These are phyloP conservation scores for Ajuga reptans DNA, from an alignment of 305 asterid species.

Conservation along the genomic window DNA sequence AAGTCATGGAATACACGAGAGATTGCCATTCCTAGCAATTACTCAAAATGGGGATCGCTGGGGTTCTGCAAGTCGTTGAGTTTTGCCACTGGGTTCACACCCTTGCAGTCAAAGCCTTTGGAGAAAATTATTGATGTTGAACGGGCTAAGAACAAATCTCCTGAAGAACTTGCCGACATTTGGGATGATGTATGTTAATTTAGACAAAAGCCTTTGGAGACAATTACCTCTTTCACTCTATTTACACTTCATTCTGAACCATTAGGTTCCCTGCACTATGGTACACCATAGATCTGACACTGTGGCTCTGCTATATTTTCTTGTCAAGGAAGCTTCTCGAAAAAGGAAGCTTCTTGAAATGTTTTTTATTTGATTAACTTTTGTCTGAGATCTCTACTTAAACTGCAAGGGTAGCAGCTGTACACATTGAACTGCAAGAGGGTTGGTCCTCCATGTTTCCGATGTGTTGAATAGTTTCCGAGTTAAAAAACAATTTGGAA, in stretches of 20 bases:
- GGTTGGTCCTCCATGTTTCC: neutral
- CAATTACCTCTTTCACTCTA: neutral
- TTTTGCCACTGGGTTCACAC: conserved; percentile 70
- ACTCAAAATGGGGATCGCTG: conserved; percentile 35
- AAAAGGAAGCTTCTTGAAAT: neutral
- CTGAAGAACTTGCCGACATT: conserved; percentile 70
- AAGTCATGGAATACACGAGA: conserved; percentile 26
- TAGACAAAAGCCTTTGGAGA: neutral
- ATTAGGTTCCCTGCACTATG: neutral
- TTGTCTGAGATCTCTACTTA: neutral
- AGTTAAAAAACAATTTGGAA: neutral
- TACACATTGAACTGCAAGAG: neutral
- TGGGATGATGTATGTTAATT: conserved; percentile 77
- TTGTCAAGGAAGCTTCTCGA: too few relatives aligned
- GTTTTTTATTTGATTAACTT: neutral
- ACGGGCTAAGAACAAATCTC: conserved; percentile 61
- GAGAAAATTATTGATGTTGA: conserved; percentile 62
- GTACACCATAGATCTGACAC: neutral
- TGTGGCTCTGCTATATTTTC: neutral
- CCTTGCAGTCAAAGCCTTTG: conserved; percentile 62
- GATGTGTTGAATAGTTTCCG: neutral
- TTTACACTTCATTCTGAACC: neutral
- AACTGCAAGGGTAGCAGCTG: neutral
- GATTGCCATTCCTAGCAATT: conserved; percentile 28
- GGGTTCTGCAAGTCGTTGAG: conserved; percentile 52